Percentiles rank a stretch among this genome's conserved stretches.
phyloP scores from a whole-genome alignment of 2,329 filamentous ascomycete genomes.

The Dactylella cylindrospora region DNA sequence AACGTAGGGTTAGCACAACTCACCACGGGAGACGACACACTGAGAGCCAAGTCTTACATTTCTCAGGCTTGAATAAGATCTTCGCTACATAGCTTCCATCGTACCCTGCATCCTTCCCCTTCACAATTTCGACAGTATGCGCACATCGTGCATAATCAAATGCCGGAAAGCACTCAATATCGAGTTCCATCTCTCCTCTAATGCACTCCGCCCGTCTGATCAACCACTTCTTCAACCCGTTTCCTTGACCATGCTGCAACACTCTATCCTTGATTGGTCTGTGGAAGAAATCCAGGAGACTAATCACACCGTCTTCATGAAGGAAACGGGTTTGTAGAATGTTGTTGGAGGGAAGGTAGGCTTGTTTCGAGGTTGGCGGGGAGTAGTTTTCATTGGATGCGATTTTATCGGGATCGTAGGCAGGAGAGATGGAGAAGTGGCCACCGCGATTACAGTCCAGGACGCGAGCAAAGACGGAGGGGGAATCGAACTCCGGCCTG shows the following conservation, averaged over 20 bases:
- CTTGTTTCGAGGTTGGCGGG: conserved; percentile 72
- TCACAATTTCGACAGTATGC: conserved; percentile 63
- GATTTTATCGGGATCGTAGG: conserved; percentile 28
- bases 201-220: conserved; percentile 72
- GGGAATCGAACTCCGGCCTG: conserved; percentile 77
- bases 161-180: conserved; percentile 71
- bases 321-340: conserved; percentile 77
- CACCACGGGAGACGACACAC: too few species aligned
- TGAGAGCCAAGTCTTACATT: too few species aligned
- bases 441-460: conserved; percentile 74
- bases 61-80: conserved; percentile 38
- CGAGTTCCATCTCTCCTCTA: conserved; percentile 65
- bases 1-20: neutral
- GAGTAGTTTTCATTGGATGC: conserved; percentile 51
- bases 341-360: conserved; percentile 73
- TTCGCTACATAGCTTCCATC: conserved; percentile 23
- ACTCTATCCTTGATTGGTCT: conserved; percentile 64
- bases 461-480: conserved; percentile 72
- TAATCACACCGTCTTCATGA: conserved; percentile 72
- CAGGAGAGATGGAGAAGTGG: conserved; percentile 63
- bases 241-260: conserved; percentile 56
- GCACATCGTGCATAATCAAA: conserved; percentile 68
- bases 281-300: conserved; percentile 74
- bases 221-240: conserved; percentile 68
- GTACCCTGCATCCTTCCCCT: conserved; percentile 51